Evolutionary conservation across 2,329 filamentous ascomycete species (phyloP).

Genomic region (Chaetomium sp.): DNA sequence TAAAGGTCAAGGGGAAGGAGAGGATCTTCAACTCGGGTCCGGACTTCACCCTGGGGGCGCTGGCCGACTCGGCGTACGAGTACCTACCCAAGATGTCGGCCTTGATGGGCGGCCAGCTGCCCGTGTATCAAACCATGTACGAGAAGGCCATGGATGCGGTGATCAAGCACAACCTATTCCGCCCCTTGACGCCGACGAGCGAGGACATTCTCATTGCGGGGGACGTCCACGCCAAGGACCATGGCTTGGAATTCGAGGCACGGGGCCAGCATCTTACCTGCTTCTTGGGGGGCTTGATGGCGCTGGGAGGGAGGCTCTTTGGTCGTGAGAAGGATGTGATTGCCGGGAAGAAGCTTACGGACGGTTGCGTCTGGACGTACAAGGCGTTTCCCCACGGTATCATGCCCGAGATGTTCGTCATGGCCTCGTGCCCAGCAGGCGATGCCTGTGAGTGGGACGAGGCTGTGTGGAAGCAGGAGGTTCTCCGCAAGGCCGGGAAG

Average conservation of each 20-base stretch:
- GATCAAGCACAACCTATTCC: conserved; percentile 63
- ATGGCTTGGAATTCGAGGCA: conserved; percentile 37
- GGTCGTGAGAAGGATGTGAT: conserved; percentile 49
- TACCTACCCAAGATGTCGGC: conserved; percentile 54
- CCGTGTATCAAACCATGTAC: conserved; percentile 64
- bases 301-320: conserved; percentile 50
- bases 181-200: conserved; percentile 58
- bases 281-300: conserved; percentile 53
- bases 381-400: conserved; percentile 54
- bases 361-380: conserved; percentile 62
- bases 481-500: conserved; percentile 38
- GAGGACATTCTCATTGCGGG: conserved; percentile 65
- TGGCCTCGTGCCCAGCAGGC: conserved; percentile 46
- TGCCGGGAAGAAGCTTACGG: conserved; percentile 50
- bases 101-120: conserved; percentile 62
- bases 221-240: conserved; percentile 35
- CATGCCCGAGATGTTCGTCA: conserved; percentile 54
- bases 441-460: conserved; percentile 55
- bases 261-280: conserved; percentile 49
- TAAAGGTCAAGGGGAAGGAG: conserved; percentile 46
- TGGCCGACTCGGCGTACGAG: conserved; percentile 51
- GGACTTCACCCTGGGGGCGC: conserved; percentile 42
- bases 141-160: conserved; percentile 60
- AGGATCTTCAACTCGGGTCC: conserved; percentile 37
- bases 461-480: conserved; percentile 38